These are phyloP conservation scores for Musa balbisiana DNA, from an alignment of 202 grass and related monocot genomes.

Conservation along the genomic window DNA sequence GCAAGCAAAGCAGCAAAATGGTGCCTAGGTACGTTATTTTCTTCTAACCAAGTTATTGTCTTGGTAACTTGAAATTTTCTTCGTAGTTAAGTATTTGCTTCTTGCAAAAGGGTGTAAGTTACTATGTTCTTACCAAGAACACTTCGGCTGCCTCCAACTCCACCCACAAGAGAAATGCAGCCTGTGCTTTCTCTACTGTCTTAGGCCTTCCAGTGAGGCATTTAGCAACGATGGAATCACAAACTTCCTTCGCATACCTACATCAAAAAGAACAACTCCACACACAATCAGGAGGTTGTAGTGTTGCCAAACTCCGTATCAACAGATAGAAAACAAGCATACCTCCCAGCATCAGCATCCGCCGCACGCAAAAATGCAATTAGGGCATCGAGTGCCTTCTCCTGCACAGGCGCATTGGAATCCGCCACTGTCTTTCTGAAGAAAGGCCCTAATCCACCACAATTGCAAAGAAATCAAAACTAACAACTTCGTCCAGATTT, in stretches of 20 bases:
- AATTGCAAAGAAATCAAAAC: constrained; percentile 43
- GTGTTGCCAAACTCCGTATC: background rate
- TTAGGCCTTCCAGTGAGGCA: constrained; percentile 93
- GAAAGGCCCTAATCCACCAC: constrained; percentile 52
- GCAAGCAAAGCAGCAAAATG: too few relatives aligned
- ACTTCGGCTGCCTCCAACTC: constrained; percentile 83
- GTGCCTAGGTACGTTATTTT: too few relatives aligned
- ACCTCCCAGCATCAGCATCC: constrained; percentile 89
- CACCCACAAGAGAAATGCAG: constrained; percentile 81
- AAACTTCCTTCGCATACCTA: constrained; percentile 94
- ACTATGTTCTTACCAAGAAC: constrained; percentile 61
- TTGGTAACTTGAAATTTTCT: too few relatives aligned
- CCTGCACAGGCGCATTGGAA: constrained; percentile 93
- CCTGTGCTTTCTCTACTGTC: constrained; percentile 94
- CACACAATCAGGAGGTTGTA: constrained; percentile 7
- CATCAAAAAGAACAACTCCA: constrained; percentile 17
- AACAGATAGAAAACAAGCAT: background rate
- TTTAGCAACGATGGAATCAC: constrained; percentile 84
- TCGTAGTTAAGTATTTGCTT: too few relatives aligned
- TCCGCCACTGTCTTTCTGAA: constrained; percentile 95
- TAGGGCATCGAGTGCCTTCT: constrained; percentile 89
- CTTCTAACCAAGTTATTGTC: too few relatives aligned
- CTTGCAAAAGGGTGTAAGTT: too few relatives aligned
- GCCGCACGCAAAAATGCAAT: constrained; percentile 78
- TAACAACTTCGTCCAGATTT: constrained; percentile 13